phyloP scores from a whole-genome alignment of 345 rosid species.

The Turritis glabra region DNA sequence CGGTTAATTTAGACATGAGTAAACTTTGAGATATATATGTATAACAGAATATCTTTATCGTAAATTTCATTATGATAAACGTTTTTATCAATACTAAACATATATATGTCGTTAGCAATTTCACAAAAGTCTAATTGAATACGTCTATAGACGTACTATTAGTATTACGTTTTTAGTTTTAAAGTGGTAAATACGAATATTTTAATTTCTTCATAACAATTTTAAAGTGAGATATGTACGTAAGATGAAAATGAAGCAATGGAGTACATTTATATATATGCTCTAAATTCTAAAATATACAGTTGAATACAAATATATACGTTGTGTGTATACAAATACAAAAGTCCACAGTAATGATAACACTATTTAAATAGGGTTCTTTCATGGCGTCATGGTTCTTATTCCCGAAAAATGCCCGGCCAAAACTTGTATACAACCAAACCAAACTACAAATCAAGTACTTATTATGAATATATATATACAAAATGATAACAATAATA shows the following conservation, averaged over 20 bases:
- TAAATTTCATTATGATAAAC: neutral
- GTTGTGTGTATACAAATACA: constrained; percentile 33
- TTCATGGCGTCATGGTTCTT: constrained; percentile 46
- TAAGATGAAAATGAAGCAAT: constrained; percentile 11
- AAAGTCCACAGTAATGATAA: constrained; percentile 38
- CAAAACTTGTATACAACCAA: constrained; percentile 76
- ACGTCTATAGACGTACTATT: neutral
- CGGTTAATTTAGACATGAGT: neutral
- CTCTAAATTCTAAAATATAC: neutral
- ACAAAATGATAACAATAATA: constrained; percentile 24
- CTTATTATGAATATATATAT: constrained; percentile 28
- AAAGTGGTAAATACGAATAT: neutral
- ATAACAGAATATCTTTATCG: neutral
- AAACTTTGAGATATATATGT: too few relatives aligned
- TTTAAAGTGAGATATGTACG: neutral
- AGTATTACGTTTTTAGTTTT: neutral
- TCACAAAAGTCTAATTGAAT: neutral
- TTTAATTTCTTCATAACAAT: neutral
- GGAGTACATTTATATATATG: constrained; percentile 5
- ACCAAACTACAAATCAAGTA: constrained; percentile 44
- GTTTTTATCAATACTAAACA: neutral
- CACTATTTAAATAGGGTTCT: constrained; percentile 31
- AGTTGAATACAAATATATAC: neutral
- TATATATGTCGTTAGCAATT: neutral
- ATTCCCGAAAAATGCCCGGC: constrained; percentile 60